Conservation (phyloP, 2,329 filamentous ascomycete genomes). For the Exophiala sp. region DNA sequence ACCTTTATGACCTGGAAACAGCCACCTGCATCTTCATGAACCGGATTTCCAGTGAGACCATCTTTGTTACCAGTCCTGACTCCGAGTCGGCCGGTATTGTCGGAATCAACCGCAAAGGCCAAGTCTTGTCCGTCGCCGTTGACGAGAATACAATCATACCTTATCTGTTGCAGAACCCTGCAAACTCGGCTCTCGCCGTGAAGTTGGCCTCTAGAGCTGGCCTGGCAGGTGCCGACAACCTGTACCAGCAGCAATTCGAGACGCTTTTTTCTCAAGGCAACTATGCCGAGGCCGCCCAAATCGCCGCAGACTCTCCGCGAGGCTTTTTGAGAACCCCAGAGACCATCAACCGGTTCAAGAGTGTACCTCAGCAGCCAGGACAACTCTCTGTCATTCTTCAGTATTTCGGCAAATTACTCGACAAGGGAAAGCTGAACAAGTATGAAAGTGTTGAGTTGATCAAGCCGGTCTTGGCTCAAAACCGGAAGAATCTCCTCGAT, state of each 20-base stretch:
- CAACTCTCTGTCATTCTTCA: conserved; percentile 93
- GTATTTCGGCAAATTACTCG: conserved; percentile 95
- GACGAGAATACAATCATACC: conserved; percentile 89
- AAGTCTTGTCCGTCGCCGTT: conserved; percentile 89
- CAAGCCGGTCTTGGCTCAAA: conserved; percentile 86
- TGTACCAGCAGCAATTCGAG: conserved; percentile 92
- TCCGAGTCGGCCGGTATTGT: conserved; percentile 81
- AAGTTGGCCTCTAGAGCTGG: conserved; percentile 94
- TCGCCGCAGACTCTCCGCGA: conserved; percentile 92
- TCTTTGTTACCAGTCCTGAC: conserved; percentile 90
- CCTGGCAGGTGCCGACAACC: conserved; percentile 86
- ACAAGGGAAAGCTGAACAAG: conserved; percentile 89
- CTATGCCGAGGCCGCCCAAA: conserved; percentile 86
- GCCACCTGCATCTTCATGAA: conserved; percentile 99
- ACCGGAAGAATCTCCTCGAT: conserved; percentile 90
- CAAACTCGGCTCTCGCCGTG: conserved; percentile 87
- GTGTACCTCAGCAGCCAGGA: conserved; percentile 65
- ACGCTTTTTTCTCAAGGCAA: conserved; percentile 75
- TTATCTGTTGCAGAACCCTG: conserved; percentile 93
- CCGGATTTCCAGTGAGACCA: conserved; percentile 97
- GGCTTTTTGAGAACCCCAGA: conserved; percentile 92
- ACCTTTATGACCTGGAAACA: conserved; percentile 95
- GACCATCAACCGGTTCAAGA: conserved; percentile 96
- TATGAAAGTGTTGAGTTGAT: conserved; percentile 93
- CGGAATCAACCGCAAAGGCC: conserved; percentile 94